Base-by-base conservation (phyloP, 345 rosid genomes). In the Gossypium herbaceum region DNA sequence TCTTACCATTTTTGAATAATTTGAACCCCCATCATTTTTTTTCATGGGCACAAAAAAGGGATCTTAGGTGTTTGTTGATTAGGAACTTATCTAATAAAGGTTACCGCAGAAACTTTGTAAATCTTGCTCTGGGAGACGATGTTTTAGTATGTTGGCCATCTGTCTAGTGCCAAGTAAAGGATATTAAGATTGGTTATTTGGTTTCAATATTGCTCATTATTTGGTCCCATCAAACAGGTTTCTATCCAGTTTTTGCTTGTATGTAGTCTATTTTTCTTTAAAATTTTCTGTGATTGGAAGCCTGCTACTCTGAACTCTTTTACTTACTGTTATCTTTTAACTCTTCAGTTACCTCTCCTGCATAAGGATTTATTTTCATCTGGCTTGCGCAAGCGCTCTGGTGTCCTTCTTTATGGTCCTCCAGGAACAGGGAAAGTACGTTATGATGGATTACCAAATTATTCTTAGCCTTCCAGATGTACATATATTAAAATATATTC, bases 381-480 rank as follows among this genome's bases (percentile, higher is more conserved):
- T 63, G 97, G 99, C 64, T 79, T 95, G 80, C 98, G 99, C 45
- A 93, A 95, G 84, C 98, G 97, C 48, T 95, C 98, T 79, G 99
- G 98, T 81, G 97, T 90, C 72, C 97, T 95, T 84, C 88, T 95
- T 45, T 91, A 95, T 81, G 99, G 99, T 66, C 99, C 99, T 84
- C 99, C 98, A 54, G 98, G 98, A 83, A 92, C 98, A 10, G 98
- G 98, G 72, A 92, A 94, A 82, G 99, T 94, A 79, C 68, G 88
- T 72, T 60, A 16, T 44, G 65, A 56, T 64, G 8, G 62, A 61
- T 76, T 60, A 22, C 34, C 20, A 63, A 75, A 63, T 64, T 73
- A 24, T 48, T 82, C 71, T 67, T 71, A 24, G 12, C 71, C 29
- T 51, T 29, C 67, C 34, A 52, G 34, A 58, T 20, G 56, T 47